Evolutionary conservation across 1,284 basidiomycete species (phyloP).

Genomic region (Ganoderma lucidum): DNA sequence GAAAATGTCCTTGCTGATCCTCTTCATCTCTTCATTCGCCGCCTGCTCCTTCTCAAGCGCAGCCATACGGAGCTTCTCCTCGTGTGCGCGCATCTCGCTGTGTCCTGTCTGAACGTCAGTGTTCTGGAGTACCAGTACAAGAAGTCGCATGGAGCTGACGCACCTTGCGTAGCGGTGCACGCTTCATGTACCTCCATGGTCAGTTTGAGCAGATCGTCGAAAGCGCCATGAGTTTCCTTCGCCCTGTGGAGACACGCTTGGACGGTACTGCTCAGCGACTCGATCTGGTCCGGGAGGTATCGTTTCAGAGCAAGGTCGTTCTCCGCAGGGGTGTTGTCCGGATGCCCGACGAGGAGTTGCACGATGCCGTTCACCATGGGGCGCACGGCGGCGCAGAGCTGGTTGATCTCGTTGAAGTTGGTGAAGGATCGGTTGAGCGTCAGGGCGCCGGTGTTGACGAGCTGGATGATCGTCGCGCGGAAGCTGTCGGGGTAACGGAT

Average conservation of each 20-base stretch:
- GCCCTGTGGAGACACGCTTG: conserved; percentile 18
- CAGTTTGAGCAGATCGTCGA: conserved; percentile 17
- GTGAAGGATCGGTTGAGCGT: conserved; percentile 20
- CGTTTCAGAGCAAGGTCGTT: conserved; percentile 19
- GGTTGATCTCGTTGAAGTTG: conserved; percentile 26
- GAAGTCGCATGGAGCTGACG: no score
- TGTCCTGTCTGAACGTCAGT: neutral
- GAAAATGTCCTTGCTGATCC: conserved; percentile 2
- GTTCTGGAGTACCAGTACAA: neutral
- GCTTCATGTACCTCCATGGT: conserved; percentile 23
- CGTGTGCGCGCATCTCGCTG: conserved; percentile 6
- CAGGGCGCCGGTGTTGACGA: conserved; percentile 20
- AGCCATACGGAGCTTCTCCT: conserved; percentile 8
- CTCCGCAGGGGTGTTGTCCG: conserved; percentile 17
- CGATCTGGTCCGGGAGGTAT: conserved; percentile 18
- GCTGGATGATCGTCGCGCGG: conserved; percentile 23
- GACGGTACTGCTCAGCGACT: conserved; percentile 10
- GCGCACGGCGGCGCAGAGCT: conserved; percentile 13
- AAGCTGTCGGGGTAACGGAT: conserved; percentile 22
- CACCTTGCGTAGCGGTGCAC: conserved; percentile 19
- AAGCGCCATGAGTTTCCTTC: conserved; percentile 17
- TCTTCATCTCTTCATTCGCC: conserved; percentile 15
- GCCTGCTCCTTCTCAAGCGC: conserved; percentile 8
- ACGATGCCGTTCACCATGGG: conserved; percentile 20
- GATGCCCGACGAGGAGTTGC: conserved; percentile 19